These are phyloP conservation scores for Eimeria necatrix DNA, from an alignment of 169 alveolate species.

Conservation along the genomic window DNA sequence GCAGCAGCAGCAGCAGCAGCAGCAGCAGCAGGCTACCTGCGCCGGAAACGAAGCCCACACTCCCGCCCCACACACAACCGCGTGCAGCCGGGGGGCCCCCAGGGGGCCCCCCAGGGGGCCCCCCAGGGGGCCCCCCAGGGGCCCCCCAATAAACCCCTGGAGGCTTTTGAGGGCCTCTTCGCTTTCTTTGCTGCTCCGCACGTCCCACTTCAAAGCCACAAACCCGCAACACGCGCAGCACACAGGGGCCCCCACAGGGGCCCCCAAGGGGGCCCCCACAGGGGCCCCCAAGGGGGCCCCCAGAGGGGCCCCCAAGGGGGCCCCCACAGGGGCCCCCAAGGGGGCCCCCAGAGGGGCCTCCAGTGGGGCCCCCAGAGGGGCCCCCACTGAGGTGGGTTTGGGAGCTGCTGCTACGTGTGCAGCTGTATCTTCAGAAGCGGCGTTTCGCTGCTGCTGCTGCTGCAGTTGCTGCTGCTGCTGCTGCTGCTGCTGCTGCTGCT, in stretches of 20 bases:
- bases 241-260: background rate
- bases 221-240: background rate
- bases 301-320: too few species aligned
- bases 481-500: constrained; percentile 19
- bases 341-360: too few species aligned
- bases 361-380: too few species aligned
- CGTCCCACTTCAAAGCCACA: background rate
- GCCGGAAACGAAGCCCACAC: background rate
- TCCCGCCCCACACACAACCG: constrained; percentile 12
- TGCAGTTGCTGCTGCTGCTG: background rate
- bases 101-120: too few species aligned
- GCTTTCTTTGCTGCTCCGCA: background rate
- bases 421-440: background rate
- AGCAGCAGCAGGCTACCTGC: background rate
- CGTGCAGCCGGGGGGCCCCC: background rate
- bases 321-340: too few species aligned
- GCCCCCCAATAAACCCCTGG: background rate
- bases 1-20: background rate
- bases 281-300: too few species aligned
- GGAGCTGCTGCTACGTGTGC: constrained; percentile 14
- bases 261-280: background rate
- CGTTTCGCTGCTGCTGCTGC: background rate
- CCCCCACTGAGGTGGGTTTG: background rate
- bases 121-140: too few species aligned
- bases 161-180: background rate